phyloP scores from a whole-genome alignment of 345 rosid species.

The Kandelia obovata region DNA sequence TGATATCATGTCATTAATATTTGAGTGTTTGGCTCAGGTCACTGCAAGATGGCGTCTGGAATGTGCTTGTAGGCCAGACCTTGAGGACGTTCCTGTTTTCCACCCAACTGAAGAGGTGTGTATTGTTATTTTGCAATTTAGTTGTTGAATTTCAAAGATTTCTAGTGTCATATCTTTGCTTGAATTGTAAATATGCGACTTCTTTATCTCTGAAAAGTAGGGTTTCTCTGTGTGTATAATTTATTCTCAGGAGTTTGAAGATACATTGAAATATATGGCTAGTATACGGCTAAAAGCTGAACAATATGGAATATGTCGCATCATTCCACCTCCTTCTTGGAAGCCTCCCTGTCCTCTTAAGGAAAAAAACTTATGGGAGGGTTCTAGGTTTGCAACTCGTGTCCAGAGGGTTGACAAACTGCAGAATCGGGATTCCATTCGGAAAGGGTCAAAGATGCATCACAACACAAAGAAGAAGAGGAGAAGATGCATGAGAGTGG shows the following conservation, averaged over 20 bases:
- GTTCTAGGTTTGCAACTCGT: conserved; percentile 76
- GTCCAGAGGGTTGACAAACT: conserved; percentile 96
- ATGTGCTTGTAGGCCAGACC: conserved; percentile 59
- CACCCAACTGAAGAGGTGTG: conserved; percentile 91
- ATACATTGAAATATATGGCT: conserved; percentile 81
- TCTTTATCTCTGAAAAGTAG: neutral
- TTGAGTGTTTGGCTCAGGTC: conserved; percentile 46
- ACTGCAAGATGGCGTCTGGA: conserved; percentile 82
- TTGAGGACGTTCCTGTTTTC: conserved; percentile 87
- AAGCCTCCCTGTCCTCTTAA: conserved; percentile 87
- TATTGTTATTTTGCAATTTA: conserved; percentile 18
- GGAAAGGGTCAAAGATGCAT: conserved; percentile 50
- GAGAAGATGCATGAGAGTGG: conserved; percentile 69
- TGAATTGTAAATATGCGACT: neutral
- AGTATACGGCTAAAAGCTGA: conserved; percentile 82
- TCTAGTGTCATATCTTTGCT: neutral
- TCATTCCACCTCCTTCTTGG: conserved; percentile 97
- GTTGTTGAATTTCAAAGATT: conserved; percentile 12
- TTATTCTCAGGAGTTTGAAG: conserved; percentile 81
- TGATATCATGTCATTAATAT: conserved; percentile 14
- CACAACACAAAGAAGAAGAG: conserved; percentile 62
- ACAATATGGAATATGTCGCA: conserved; percentile 92
- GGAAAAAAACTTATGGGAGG: conserved; percentile 74
- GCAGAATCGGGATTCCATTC: conserved; percentile 83
- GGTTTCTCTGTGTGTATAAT: conserved; percentile 23